phyloP scores from a whole-genome alignment of 441 rosid genomes.

The Daphne laureola region DNA sequence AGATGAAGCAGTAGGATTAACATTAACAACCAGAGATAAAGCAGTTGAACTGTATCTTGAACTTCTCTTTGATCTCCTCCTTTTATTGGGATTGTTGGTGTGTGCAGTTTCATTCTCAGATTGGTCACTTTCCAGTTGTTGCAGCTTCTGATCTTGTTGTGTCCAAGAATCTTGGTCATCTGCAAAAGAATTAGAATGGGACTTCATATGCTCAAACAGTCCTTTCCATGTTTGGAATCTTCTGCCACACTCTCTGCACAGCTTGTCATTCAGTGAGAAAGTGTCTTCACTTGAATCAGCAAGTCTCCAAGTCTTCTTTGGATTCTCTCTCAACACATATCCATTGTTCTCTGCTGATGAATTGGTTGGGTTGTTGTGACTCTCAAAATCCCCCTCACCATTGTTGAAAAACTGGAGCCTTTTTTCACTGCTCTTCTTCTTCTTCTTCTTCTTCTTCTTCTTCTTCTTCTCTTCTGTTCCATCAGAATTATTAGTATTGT shows the following conservation, averaged over 20 bases:
- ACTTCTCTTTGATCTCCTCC: slow-evolving; percentile 28
- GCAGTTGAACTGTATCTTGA: slow-evolving; percentile 28
- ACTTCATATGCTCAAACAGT: slow-evolving; percentile 25
- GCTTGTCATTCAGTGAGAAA: slow-evolving; percentile 17
- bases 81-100: slow-evolving; percentile 13
- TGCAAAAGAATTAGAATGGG: slow-evolving; percentile 14
- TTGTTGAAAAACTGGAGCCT: slow-evolving; percentile 25
- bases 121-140: slow-evolving; percentile 31
- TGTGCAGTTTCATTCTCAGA: slow-evolving; percentile 28
- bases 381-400: slow-evolving; percentile 1
- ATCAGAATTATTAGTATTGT: slow-evolving; percentile 9
- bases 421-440: slow-evolving; percentile 28
- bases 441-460: slow-evolving; percentile 17
- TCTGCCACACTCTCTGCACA: slow-evolving; percentile 25
- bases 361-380: neutral
- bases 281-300: slow-evolving; percentile 12
- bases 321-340: slow-evolving; percentile 29
- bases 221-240: slow-evolving; percentile 21
- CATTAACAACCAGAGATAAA: slow-evolving; percentile 17
- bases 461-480: slow-evolving; percentile 15
- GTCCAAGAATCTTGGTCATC: slow-evolving; percentile 25
- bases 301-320: slow-evolving; percentile 25
- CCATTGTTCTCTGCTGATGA: slow-evolving; percentile 8
- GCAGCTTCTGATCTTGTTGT: slow-evolving; percentile 7
- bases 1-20: slow-evolving; percentile 10